Conservation (phyloP, 2,329 filamentous ascomycete genomes). For the Pseudogymnoascus sp. region DNA sequence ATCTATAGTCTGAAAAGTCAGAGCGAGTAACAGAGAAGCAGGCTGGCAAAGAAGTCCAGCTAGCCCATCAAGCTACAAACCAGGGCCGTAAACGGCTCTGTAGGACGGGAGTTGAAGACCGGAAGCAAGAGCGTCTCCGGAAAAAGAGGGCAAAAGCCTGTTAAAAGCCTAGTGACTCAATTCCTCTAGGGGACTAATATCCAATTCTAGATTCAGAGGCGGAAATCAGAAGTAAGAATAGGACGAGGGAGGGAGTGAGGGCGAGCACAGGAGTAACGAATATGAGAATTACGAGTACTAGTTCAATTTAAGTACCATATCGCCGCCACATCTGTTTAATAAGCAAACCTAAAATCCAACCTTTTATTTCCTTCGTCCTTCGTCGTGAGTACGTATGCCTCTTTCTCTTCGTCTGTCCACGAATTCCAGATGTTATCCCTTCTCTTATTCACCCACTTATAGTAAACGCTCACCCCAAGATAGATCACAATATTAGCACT, state of each 20-base stretch:
- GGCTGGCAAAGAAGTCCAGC: background rate
- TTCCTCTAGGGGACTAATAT: background rate
- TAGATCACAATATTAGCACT: slow-evolving; percentile 41
- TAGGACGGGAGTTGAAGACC: background rate
- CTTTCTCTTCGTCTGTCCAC: slow-evolving; percentile 38
- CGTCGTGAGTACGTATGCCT: slow-evolving; percentile 38
- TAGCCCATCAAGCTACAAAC: background rate
- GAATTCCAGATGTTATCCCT: slow-evolving; percentile 35
- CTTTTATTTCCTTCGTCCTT: slow-evolving; percentile 36
- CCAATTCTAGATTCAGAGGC: background rate
- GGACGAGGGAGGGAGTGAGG: background rate
- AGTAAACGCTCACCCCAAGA: slow-evolving; percentile 39
- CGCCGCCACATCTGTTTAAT: slow-evolving; percentile 15
- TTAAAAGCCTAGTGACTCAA: background rate
- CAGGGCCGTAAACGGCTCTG: background rate
- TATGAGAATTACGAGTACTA: background rate
- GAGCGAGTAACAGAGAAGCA: background rate
- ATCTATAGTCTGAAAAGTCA: background rate
- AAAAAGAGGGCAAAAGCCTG: background rate
- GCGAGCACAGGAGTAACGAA: background rate
- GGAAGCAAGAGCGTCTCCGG: background rate
- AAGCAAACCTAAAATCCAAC: slow-evolving; percentile 28
- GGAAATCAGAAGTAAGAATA: background rate
- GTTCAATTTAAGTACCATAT: background rate
- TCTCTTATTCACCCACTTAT: slow-evolving; percentile 36